Conservation (phyloP, 345 rosid species). For the Chamaenerion angustifolium region DNA sequence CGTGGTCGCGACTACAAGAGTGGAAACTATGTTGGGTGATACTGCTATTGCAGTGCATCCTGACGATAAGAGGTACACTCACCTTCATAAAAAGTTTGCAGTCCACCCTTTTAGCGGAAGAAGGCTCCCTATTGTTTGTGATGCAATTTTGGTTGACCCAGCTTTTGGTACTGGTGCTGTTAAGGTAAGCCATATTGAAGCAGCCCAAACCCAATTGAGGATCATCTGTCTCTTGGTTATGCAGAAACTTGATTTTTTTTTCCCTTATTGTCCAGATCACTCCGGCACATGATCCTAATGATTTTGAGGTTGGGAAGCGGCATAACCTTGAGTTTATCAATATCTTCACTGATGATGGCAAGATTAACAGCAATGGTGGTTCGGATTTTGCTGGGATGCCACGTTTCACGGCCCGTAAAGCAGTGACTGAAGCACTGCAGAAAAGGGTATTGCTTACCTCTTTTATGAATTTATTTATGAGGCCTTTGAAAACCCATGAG, state of each 20-base stretch:
- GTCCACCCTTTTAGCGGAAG: constrained; percentile 88
- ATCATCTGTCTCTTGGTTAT: neutral
- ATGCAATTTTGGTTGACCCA: constrained; percentile 72
- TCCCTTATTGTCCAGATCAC: constrained; percentile 83
- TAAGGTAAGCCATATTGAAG: constrained; percentile 20
- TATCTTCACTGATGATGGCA: constrained; percentile 87
- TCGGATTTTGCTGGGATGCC: constrained; percentile 69
- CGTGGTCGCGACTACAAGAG: constrained; percentile 93
- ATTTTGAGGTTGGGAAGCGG: constrained; percentile 86
- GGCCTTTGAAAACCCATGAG: too few species aligned
- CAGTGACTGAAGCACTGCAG: constrained; percentile 57
- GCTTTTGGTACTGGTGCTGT: constrained; percentile 95
- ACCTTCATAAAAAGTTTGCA: constrained; percentile 82
- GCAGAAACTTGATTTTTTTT: neutral
- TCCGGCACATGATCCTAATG: constrained; percentile 96
- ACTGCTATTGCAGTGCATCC: constrained; percentile 95
- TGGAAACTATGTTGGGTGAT: constrained; percentile 98
- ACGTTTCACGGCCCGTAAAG: constrained; percentile 80
- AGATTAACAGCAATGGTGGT: constrained; percentile 76
- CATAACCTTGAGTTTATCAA: constrained; percentile 68
- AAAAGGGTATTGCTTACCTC: constrained; percentile 29
- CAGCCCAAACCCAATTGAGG: neutral
- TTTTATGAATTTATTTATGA: neutral
- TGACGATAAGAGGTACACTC: constrained; percentile 60
- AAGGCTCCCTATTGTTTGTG: constrained; percentile 68